Base-by-base conservation (phyloP, 768 basidiomycete species). In the Phylloporus sp. region DNA sequence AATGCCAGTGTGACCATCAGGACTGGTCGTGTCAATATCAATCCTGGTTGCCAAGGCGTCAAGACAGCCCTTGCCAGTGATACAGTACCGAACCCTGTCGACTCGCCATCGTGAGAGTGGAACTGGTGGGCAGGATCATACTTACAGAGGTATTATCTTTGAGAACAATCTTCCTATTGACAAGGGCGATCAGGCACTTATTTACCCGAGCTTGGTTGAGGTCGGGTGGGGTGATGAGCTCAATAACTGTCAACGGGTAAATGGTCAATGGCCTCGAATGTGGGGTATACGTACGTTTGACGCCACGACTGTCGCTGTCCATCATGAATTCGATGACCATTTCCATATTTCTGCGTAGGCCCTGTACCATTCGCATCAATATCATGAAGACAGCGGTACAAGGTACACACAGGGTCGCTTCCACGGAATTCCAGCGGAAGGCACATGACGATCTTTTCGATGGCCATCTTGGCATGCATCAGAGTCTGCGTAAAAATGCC, bases 341-440 rank as follows among this genome's bases (percentile, higher is more conserved):
- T 69, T 95, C 92, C 75, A 92, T 85, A 50, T 87, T 81, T 36
- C 83, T 76, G 24, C 91, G 82, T 35, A 93, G 73, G 48, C 76
- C 80, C 86, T 93, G 57, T 6, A 9, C 34, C n/a, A 22, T 23
- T 6, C 6, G 2, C 28, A 20, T 59, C 48, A 20, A 10, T 7
- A 24, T 26, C 13, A 34, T 38, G 29, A 18, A 39, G 4, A 16
- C 6, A 29, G 4, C 22, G 24, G 32, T 55, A 34, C 13, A 24
- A n/a, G 22, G 54, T 23, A 74, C 87, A 49, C 63, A 91, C 91
- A 2, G 88, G 86, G 69, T 95, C 91, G 57, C 76, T 86, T 9
- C 94, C 94, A 22, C 94, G 80, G 65, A 93, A 97, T 68, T 95
- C 94, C 12, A 97, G 76, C 0, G 94, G 94, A 32, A 95, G 73